phyloP scores from a whole-genome alignment of 371 early-diverging fungal species.

The Lichtheimia ornata region DNA sequence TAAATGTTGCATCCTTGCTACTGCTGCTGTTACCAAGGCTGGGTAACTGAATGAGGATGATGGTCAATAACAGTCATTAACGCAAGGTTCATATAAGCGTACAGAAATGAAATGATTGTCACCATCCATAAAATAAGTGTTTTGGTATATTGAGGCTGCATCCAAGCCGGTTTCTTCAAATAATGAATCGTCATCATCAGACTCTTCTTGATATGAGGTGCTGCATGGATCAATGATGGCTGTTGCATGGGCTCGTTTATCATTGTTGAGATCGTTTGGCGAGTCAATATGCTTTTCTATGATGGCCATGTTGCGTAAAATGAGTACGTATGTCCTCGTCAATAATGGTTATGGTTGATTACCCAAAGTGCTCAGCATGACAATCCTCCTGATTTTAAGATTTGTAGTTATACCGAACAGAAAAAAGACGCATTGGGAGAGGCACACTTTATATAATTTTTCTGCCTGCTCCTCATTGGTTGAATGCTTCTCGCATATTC shows the following conservation, averaged over 20 bases:
- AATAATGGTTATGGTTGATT: background rate
- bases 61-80: background rate
- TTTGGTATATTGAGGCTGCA: slow-evolving; percentile 13
- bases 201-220: slow-evolving; percentile 11
- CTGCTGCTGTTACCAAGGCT: slow-evolving; percentile 26
- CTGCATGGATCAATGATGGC: background rate
- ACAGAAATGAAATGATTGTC: slow-evolving; percentile 37
- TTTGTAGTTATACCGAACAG: slow-evolving; percentile 7
- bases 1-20: slow-evolving; percentile 21
- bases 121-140: slow-evolving; percentile 42
- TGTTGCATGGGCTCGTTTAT: background rate
- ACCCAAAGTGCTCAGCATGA: slow-evolving; percentile 1
- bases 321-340: background rate
- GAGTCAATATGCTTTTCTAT: slow-evolving; percentile 1
- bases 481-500: background rate
- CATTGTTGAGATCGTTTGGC: background rate
- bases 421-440: too few relatives aligned
- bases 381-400: slow-evolving; percentile 1
- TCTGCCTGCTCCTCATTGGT: too few relatives aligned
- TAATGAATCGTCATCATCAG: slow-evolving; percentile 9
- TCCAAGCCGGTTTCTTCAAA: slow-evolving; percentile 7
- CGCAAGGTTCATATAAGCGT: background rate
- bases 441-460: too few relatives aligned
- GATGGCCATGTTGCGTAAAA: background rate
- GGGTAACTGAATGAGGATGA: slow-evolving; percentile 19